A percentile compares a stretch with the other conserved stretches of the same genome.
Evolutionary conservation across 768 basidiomycete species (phyloP).

Genomic region (Peribolospora kevripleyi): DNA sequence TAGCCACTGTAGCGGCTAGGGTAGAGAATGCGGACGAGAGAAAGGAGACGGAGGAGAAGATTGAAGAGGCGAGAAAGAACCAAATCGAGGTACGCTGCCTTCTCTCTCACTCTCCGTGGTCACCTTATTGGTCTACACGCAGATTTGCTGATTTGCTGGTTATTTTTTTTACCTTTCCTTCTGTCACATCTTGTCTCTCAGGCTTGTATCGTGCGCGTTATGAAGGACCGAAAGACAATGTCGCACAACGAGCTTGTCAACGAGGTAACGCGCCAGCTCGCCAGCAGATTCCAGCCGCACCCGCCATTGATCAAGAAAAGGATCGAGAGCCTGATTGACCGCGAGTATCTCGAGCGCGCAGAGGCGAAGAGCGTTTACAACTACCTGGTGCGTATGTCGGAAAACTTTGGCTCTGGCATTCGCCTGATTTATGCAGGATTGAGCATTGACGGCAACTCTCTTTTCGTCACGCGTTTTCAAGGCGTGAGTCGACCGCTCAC

Average conservation of each 20-base stretch:
- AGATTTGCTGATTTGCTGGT: neutral
- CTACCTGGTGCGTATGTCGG: slow-evolving; percentile 5
- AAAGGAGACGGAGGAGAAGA: slow-evolving; percentile 64
- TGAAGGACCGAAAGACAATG: slow-evolving; percentile 88
- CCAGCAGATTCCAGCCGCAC: slow-evolving; percentile 62
- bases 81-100: slow-evolving; percentile 49
- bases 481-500: too few species aligned
- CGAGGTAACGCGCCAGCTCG: slow-evolving; percentile 69
- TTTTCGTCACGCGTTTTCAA: too few species aligned
- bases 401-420: too few species aligned
- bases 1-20: slow-evolving; percentile 62
- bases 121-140: neutral
- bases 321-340: slow-evolving; percentile 83
- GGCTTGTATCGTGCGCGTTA: slow-evolving; percentile 92
- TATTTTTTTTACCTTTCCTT: neutral
- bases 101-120: neutral
- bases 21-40: slow-evolving; percentile 69
- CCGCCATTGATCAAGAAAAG: slow-evolving; percentile 73
- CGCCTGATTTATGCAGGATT: too few species aligned
- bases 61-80: slow-evolving; percentile 75
- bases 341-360: slow-evolving; percentile 81
- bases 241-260: slow-evolving; percentile 65
- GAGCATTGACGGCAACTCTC: too few species aligned
- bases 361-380: slow-evolving; percentile 20
- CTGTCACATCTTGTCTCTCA: slow-evolving; percentile 16